These are phyloP conservation scores for Aaosphaeria arxii DNA, from an alignment of 2,329 filamentous ascomycete genomes.

Conservation along the genomic window DNA sequence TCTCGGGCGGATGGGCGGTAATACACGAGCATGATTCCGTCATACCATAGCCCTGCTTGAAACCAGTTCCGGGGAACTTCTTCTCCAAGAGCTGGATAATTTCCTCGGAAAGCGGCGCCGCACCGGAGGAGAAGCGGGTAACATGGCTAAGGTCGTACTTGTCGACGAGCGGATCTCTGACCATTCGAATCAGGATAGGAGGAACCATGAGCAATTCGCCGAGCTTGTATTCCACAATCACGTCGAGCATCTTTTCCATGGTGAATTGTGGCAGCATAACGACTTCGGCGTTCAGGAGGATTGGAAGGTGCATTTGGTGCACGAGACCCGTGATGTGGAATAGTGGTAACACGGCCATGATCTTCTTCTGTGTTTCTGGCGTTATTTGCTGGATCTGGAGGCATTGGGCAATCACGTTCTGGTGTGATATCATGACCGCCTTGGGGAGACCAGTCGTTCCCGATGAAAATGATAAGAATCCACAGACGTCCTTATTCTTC, in stretches of 20 bases:
- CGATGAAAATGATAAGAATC: constrained; percentile 40
- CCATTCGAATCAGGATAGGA: constrained; percentile 59
- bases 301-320: constrained; percentile 57
- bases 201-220: constrained; percentile 54
- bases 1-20: constrained; percentile 57
- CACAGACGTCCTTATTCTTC: constrained; percentile 56
- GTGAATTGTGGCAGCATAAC: constrained; percentile 64
- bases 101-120: constrained; percentile 58
- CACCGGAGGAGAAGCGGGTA: constrained; percentile 57
- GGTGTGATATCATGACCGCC: constrained; percentile 34
- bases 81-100: constrained; percentile 55
- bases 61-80: constrained; percentile 58
- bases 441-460: constrained; percentile 39
- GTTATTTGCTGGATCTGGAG: constrained; percentile 51
- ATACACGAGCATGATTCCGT: constrained; percentile 64
- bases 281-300: constrained; percentile 63
- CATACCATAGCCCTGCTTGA: constrained; percentile 68
- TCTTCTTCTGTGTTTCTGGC: constrained; percentile 39
- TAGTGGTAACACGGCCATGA: constrained; percentile 31
- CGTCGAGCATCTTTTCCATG: constrained; percentile 50
- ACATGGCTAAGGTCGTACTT: constrained; percentile 58
- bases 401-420: constrained; percentile 52
- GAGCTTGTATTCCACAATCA: constrained; percentile 46
- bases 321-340: constrained; percentile 37
- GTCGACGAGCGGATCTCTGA: constrained; percentile 53